Base-by-base conservation (phyloP, 768 basidiomycete species). In the Gyrodon lividus region DNA sequence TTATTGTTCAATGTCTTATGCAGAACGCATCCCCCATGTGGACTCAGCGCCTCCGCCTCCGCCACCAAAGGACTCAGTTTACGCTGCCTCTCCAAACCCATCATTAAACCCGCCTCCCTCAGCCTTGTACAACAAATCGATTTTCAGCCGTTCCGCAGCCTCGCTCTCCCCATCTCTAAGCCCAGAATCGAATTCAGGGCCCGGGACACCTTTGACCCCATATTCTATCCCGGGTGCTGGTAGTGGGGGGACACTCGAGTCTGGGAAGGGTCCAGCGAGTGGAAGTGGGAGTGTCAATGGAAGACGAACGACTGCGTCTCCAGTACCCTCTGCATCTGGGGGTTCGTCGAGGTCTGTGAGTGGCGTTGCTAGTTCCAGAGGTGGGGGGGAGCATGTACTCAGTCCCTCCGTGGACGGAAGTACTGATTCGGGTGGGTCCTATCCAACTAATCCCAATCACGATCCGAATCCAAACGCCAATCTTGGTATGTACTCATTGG, bases 21-120 rank as follows among this genome's bases (percentile, higher is more conserved):
- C 7, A 33, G 12, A 31, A 16, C 20, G 16, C 17, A 8, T 16
- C 20, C 6, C 22, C 23, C 17, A 14, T 24, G 13, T 42, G 23
- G 61, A 60, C n/a, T 6, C 52, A 14, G 51, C 52, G 42, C 69
- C 64, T 37, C 65, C 72, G 30, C 81, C 79, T 6, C 79, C 73
- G 2, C 86, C 86, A 0, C 85, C 85, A 35, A 87, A 88, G 67
- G 86, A 88, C 57, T 61, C 72, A 6, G 73, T 73, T 59, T 79
- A 80, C 68, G 12, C 14, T 1, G 17, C 51, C 68, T 77, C 43
- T 16, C 45, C 26, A 22, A 55, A 38, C 26, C 47, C 44, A 14
- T 38, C 51, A 6, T 26, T 51, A 14, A 58, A 42, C 48, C 58
- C 53, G 14, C 58, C 57, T 6, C 38, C 55, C 24, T 44, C 56